Evolutionary conservation across 2,329 filamentous ascomycete genomes (phyloP).

Genomic region (Colletotrichum agaves): DNA sequence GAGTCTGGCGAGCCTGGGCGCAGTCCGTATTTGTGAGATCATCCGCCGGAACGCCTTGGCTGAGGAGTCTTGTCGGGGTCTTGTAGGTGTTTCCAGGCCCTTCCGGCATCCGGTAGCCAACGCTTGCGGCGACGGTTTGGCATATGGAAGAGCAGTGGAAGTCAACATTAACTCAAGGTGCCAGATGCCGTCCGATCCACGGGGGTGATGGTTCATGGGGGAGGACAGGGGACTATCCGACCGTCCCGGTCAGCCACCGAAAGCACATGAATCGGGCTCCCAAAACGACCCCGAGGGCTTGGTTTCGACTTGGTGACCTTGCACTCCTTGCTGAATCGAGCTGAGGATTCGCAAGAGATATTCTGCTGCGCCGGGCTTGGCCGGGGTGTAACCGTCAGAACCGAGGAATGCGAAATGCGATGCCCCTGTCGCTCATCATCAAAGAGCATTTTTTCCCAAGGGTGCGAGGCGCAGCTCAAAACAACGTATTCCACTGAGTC

Average conservation of each 20-base stretch:
- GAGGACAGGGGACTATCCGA: neutral
- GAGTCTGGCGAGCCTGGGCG: constrained; percentile 28
- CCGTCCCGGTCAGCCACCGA: neutral
- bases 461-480: constrained; percentile 1
- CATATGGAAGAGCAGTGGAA: neutral
- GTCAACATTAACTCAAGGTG: constrained; percentile 8
- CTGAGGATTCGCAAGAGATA: constrained; percentile 9
- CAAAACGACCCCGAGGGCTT: constrained; percentile 15
- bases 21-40: constrained; percentile 21
- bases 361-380: constrained; percentile 13
- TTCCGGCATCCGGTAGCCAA: constrained; percentile 7
- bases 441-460: neutral
- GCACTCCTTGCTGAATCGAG: neutral
- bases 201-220: neutral
- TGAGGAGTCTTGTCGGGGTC: constrained; percentile 12
- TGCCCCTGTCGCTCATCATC: constrained; percentile 24
- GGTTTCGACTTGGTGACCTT: neutral
- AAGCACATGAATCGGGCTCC: neutral
- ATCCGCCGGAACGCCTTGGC: constrained; percentile 18
- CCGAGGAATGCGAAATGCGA: constrained; percentile 3
- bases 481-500: neutral
- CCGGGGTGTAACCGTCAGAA: neutral
- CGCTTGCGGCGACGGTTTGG: neutral
- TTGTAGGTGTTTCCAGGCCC: constrained; percentile 1
- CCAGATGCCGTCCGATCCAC: neutral